These are phyloP conservation scores for Apiotrichum porosum DNA, from an alignment of 1,284 basidiomycete species.

Conservation along the genomic window DNA sequence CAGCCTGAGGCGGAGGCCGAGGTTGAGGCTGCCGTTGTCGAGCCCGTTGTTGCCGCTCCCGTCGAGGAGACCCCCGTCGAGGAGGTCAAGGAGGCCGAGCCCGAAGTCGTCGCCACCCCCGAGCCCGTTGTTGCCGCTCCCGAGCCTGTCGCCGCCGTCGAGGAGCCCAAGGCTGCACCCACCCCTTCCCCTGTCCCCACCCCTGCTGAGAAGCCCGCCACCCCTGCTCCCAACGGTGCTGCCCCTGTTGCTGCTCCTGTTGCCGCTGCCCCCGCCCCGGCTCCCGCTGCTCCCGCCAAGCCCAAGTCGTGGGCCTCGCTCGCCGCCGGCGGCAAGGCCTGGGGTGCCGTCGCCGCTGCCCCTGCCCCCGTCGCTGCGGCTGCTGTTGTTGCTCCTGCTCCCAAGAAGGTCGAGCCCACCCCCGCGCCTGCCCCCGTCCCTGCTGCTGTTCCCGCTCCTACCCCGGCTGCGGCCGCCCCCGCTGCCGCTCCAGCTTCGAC, in stretches of 20 bases:
- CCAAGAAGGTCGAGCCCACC: slow-evolving; percentile 6
- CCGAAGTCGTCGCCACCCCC: slow-evolving; percentile 26
- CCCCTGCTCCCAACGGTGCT: slow-evolving; percentile 23
- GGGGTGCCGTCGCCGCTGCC: slow-evolving; percentile 55
- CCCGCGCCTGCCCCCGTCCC: slow-evolving; percentile 18
- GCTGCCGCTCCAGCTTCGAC: slow-evolving; percentile 22
- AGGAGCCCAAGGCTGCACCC: slow-evolving; percentile 24
- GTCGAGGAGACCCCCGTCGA: slow-evolving; percentile 1
- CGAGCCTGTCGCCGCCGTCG: slow-evolving; percentile 20
- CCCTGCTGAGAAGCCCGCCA: slow-evolving; percentile 32
- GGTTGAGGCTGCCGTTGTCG: slow-evolving; percentile 15
- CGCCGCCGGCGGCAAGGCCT: slow-evolving; percentile 66
- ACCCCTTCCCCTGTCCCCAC: slow-evolving; percentile 46
- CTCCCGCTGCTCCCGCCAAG: slow-evolving; percentile 52
- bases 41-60: slow-evolving; percentile 3
- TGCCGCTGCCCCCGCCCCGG: slow-evolving; percentile 37
- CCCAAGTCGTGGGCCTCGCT: slow-evolving; percentile 87
- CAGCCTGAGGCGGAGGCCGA: slow-evolving; percentile 12
- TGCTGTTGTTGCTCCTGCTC: slow-evolving; percentile 26
- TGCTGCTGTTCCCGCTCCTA: slow-evolving; percentile 15
- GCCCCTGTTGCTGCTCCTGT: slow-evolving; percentile 21
- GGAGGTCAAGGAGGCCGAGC: slow-evolving; percentile 13
- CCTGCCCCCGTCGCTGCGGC: slow-evolving; percentile 49
- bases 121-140: slow-evolving; percentile 7
- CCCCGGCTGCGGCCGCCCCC: slow-evolving; percentile 17